Conservation (phyloP, 768 basidiomycete species). For the Termitomyces sp. region DNA sequence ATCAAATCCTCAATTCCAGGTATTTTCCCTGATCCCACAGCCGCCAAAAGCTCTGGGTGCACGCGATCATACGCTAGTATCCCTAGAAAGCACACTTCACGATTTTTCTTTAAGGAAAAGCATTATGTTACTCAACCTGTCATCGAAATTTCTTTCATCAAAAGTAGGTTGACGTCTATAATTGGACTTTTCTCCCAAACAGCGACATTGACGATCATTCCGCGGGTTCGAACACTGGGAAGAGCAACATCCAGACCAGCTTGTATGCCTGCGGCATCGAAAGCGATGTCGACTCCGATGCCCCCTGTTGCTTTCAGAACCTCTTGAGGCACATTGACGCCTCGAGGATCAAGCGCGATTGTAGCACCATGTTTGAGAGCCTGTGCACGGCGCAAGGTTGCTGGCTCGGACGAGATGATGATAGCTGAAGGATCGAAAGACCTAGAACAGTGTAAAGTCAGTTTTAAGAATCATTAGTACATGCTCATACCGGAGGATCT, state of each 20-base stretch:
- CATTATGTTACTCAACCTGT: conserved; percentile 23
- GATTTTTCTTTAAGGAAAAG: background rate
- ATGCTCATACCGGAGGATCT: conserved; percentile 27
- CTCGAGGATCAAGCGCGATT: conserved; percentile 29
- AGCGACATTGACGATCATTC: conserved; percentile 36
- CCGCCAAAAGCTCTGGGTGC: conserved; percentile 31
- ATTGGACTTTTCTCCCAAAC: conserved; percentile 33
- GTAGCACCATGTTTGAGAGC: conserved; percentile 34
- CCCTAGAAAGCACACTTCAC: conserved; percentile 17
- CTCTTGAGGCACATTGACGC: conserved; percentile 20
- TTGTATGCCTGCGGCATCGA: conserved; percentile 43
- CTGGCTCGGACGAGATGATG: conserved; percentile 38
- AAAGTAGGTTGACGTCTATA: conserved; percentile 31
- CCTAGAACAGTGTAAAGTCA: conserved; percentile 9
- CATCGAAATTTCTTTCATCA: conserved; percentile 32
- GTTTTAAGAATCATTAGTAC: background rate
- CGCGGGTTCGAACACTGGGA: conserved; percentile 29
- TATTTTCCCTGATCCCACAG: conserved; percentile 34
- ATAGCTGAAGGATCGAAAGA: conserved; percentile 20
- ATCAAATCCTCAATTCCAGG: conserved; percentile 34
- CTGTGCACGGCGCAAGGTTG: conserved; percentile 29
- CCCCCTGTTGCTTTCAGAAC: conserved; percentile 23
- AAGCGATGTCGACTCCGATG: conserved; percentile 38
- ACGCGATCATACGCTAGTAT: conserved; percentile 33
- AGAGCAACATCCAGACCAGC: conserved; percentile 31